Conservation (phyloP, 2,329 filamentous ascomycete species). For the Cercospora berteroae region DNA sequence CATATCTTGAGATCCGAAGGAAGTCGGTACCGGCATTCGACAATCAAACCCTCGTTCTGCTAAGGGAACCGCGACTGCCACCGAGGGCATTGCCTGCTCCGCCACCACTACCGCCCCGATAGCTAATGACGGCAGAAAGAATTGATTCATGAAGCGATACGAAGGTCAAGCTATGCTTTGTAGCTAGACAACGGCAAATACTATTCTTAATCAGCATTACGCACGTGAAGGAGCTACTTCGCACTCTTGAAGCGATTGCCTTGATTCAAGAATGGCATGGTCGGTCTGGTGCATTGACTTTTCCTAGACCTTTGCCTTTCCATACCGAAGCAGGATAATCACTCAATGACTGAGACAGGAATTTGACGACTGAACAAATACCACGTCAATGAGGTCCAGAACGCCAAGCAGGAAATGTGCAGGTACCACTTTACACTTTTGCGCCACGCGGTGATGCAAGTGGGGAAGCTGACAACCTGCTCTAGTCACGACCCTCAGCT, state of each 20-base stretch:
- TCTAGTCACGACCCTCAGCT: background rate
- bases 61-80: background rate
- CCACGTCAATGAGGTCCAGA: background rate
- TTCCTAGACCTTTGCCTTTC: background rate
- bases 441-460: background rate
- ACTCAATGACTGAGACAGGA: background rate
- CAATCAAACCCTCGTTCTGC: background rate
- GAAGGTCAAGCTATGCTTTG: background rate
- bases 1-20: slow-evolving; percentile 5
- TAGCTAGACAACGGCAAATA: background rate
- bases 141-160: background rate
- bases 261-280: background rate
- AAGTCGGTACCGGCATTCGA: slow-evolving; percentile 4
- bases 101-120: slow-evolving; percentile 6
- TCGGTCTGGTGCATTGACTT: background rate
- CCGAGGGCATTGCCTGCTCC: background rate
- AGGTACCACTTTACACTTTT: background rate
- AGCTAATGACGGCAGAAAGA: background rate
- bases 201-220: background rate
- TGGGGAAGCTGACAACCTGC: background rate
- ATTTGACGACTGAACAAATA: background rate
- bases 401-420: background rate
- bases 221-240: background rate
- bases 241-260: background rate
- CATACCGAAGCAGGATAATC: background rate